Conservation (phyloP, 73 alveolate genomes). For the Uronychia binucleata region DNA sequence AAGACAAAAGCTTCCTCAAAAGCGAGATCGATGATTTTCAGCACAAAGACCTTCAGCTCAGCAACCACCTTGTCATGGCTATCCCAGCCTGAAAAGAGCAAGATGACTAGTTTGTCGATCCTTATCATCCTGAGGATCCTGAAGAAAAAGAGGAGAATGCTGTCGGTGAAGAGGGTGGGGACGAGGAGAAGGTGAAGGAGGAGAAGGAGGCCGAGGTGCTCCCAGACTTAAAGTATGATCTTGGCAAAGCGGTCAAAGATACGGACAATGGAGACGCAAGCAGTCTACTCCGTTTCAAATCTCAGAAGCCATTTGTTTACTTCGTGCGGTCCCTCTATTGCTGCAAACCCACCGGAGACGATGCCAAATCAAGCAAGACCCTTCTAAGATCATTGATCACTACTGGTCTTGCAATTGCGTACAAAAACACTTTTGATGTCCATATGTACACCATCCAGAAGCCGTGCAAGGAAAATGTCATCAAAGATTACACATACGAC, state of each 20-base stretch:
- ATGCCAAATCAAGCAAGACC: background rate
- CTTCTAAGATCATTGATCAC: slow-evolving; percentile 33
- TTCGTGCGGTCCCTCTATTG: slow-evolving; percentile 37
- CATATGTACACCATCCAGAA: slow-evolving; percentile 41
- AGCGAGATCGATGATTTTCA: slow-evolving; percentile 14
- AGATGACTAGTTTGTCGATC: slow-evolving; percentile 14
- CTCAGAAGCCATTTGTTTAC: slow-evolving; percentile 32
- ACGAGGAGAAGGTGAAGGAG: background rate
- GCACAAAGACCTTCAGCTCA: background rate
- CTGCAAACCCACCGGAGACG: slow-evolving; percentile 4
- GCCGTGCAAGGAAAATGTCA: slow-evolving; percentile 26
- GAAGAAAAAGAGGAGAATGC: slow-evolving; percentile 5
- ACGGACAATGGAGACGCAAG: slow-evolving; percentile 59
- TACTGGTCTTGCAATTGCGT: slow-evolving; percentile 47
- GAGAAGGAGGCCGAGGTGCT: slow-evolving; percentile 4
- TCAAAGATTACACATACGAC: slow-evolving; percentile 47
- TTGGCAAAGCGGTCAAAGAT: slow-evolving; percentile 6
- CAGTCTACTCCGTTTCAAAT: background rate
- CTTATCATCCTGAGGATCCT: background rate
- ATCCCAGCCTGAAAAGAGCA: background rate
- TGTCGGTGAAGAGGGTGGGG: slow-evolving; percentile 13
- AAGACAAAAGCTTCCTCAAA: slow-evolving; percentile 3
- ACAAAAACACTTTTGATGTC: slow-evolving; percentile 13
- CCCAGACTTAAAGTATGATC: background rate
- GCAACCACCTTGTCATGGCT: background rate